Conservation (phyloP, 306 rosid species). For the Mimosa pudica region DNA sequence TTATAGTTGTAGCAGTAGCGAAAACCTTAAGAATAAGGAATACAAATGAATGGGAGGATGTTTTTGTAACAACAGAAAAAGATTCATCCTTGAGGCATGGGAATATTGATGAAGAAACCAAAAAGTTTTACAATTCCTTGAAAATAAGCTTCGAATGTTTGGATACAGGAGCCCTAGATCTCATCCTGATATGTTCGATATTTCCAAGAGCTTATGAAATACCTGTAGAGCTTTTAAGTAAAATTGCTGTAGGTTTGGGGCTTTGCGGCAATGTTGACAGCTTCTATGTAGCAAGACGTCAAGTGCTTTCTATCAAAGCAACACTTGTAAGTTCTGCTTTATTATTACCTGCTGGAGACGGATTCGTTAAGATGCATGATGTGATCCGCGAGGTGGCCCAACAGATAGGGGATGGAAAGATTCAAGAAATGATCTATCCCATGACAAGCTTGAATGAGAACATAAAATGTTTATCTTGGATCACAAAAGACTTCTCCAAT, state of each 20-base stretch:
- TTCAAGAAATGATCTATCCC: neutral
- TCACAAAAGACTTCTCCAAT: neutral
- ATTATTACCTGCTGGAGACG: neutral
- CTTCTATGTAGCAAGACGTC: neutral
- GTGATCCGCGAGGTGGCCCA: neutral
- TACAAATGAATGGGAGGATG: neutral
- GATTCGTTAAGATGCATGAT: neutral
- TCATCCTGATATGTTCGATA: neutral
- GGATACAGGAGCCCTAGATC: neutral
- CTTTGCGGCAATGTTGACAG: neutral
- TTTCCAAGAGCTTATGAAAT: neutral
- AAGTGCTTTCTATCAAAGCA: neutral
- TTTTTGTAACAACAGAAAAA: neutral
- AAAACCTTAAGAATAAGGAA: neutral
- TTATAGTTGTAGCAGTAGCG: conserved; percentile 2
- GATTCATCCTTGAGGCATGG: neutral
- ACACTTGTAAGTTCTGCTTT: neutral
- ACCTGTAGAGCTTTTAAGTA: neutral
- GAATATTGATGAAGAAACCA: neutral
- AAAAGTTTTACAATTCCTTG: conserved; percentile 4
- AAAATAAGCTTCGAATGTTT: conserved; percentile 13
- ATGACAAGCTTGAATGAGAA: neutral
- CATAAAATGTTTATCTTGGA: neutral
- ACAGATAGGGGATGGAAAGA: neutral
- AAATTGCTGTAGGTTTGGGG: neutral